Evolutionary conservation across 2,329 filamentous ascomycete species (phyloP).

Genomic region (Pseudogymnoascus sp.): DNA sequence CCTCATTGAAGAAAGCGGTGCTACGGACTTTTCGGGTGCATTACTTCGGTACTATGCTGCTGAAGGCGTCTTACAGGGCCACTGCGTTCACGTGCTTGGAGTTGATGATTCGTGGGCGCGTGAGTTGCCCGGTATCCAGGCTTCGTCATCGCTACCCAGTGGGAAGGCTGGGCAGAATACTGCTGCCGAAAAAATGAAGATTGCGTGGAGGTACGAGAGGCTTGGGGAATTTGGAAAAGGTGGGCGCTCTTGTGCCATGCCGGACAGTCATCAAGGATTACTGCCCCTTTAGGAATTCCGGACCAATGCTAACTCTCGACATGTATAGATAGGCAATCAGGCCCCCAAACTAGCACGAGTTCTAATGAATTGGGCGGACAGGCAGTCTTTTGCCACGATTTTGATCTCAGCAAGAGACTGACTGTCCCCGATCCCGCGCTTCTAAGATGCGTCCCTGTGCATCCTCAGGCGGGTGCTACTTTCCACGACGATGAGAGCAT

Average conservation of each 20-base stretch:
- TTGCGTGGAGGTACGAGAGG: slow-evolving; percentile 93
- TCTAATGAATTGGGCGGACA: slow-evolving; percentile 3
- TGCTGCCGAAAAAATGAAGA: slow-evolving; percentile 73
- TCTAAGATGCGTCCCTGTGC: slow-evolving; percentile 43
- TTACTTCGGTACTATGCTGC: slow-evolving; percentile 84
- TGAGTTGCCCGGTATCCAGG: slow-evolving; percentile 68
- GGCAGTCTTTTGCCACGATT: slow-evolving; percentile 58
- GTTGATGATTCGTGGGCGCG: slow-evolving; percentile 71
- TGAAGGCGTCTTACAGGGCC: slow-evolving; percentile 85
- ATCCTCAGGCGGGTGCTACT: slow-evolving; percentile 15
- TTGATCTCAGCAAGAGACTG: slow-evolving; percentile 62
- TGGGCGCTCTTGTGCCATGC: slow-evolving; percentile 23
- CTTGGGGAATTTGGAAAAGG: slow-evolving; percentile 59
- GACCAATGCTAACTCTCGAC: slow-evolving; percentile 13
- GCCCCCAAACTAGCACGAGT: slow-evolving; percentile 11
- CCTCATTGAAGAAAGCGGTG: slow-evolving; percentile 79
- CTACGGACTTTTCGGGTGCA: slow-evolving; percentile 85
- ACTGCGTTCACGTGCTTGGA: slow-evolving; percentile 79
- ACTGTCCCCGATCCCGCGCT: slow-evolving; percentile 43
- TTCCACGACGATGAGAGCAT: slow-evolving; percentile 24
- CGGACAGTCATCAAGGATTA: slow-evolving; percentile 9
- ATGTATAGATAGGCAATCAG: slow-evolving; percentile 19
- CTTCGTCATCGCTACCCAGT: slow-evolving; percentile 25
- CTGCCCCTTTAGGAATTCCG: slow-evolving; percentile 10
- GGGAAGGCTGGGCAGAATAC: slow-evolving; percentile 30